Percentiles rank a stretch among this genome's conserved stretches.
Conservation (phyloP, 306 rosid genomes). For the Acacia crassicarpa region DNA sequence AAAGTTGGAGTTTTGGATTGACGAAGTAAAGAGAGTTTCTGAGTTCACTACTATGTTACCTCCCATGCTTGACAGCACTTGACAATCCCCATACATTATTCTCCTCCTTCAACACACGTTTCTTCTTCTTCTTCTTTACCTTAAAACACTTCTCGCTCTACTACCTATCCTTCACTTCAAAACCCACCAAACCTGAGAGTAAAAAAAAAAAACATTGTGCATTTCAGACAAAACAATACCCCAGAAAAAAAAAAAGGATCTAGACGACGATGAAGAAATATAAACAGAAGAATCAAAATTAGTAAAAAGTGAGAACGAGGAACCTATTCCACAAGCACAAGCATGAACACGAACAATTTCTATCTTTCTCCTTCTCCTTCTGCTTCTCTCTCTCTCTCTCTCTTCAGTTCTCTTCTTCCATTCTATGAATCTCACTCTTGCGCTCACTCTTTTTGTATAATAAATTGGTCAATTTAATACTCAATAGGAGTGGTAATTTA, state of each 20-base stretch:
- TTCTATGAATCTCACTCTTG: slow-evolving; percentile 1
- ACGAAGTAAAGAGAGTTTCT: slow-evolving; percentile 69
- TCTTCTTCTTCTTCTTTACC: not conserved
- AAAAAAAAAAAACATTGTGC: not conserved
- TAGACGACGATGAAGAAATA: not conserved
- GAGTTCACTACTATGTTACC: slow-evolving; percentile 72
- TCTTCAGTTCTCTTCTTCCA: not conserved
- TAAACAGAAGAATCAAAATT: not conserved
- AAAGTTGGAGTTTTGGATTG: slow-evolving; percentile 86
- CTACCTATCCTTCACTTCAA: too few species aligned
- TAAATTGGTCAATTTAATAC: slow-evolving; percentile 53
- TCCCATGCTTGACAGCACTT: slow-evolving; percentile 87
- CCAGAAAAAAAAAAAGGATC: not conserved
- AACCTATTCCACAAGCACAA: not conserved
- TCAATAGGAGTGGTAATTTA: slow-evolving; percentile 17
- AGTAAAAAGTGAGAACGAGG: not conserved
- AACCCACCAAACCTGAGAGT: slow-evolving; percentile 28
- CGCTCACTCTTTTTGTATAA: slow-evolving; percentile 25
- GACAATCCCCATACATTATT: slow-evolving; percentile 92
- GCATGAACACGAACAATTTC: not conserved
- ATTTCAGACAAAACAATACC: slow-evolving; percentile 24
- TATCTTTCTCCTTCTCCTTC: not conserved
- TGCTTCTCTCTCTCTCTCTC: not conserved
- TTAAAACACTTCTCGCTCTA: not conserved
- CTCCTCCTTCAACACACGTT: slow-evolving; percentile 14